These are phyloP conservation scores for Ichthyophthirius multifiliis DNA, from an alignment of 169 alveolate species.

Conservation along the genomic window DNA sequence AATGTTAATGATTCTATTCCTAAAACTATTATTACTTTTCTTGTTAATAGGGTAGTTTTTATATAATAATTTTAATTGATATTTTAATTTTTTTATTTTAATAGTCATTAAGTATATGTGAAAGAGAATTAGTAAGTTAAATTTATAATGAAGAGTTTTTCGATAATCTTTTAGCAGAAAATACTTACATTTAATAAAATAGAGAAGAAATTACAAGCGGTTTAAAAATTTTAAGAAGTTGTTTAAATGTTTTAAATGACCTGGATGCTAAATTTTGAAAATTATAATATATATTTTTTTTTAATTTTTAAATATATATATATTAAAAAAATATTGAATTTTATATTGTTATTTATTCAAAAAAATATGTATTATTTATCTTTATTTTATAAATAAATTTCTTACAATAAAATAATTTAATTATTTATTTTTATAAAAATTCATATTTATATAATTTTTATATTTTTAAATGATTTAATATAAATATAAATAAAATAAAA, in stretches of 20 bases:
- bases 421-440: no score
- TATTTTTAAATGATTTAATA: no score
- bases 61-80: not conserved
- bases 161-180: slow-evolving; percentile 23
- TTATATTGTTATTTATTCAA: no score
- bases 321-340: no score
- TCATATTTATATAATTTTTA: no score
- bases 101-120: slow-evolving; percentile 24
- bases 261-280: slow-evolving; percentile 33
- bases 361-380: no score
- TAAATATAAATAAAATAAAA: no score
- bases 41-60: slow-evolving; percentile 31
- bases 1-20: slow-evolving; percentile 55
- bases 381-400: no score
- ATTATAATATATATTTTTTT: no score
- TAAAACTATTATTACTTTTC: slow-evolving; percentile 53
- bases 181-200: slow-evolving; percentile 4
- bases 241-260: slow-evolving; percentile 36
- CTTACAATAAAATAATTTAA: no score
- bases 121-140: slow-evolving; percentile 29
- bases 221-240: slow-evolving; percentile 12
- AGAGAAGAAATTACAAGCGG: slow-evolving; percentile 22
- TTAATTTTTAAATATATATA: no score
- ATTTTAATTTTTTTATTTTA: not conserved
- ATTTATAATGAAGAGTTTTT: slow-evolving; percentile 25